Percentiles rank a stretch among this genome's conserved stretches.
These are phyloP conservation scores for Acorus calamus DNA, from an alignment of 106 monocot species.

Conservation along the genomic window DNA sequence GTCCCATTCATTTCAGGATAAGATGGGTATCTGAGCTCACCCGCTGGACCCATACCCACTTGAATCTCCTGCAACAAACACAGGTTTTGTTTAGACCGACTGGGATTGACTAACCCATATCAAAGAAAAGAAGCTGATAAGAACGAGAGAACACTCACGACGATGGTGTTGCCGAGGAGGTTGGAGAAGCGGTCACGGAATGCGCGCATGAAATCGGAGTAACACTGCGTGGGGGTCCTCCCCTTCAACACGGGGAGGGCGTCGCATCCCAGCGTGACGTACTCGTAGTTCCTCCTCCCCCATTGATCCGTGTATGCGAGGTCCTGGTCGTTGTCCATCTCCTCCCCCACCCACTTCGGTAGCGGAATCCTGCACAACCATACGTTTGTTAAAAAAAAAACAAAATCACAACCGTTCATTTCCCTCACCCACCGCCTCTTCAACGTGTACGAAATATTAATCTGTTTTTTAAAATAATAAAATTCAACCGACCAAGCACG, in stretches of 20 bases:
- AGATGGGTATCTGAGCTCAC: conserved; percentile 82
- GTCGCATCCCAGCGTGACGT: conserved; percentile 80
- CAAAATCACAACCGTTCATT: neutral
- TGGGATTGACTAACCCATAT: neutral
- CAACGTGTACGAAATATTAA: no score
- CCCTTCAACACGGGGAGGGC: conserved; percentile 71
- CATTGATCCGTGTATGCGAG: conserved; percentile 64
- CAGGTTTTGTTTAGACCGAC: neutral
- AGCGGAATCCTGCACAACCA: conserved; percentile 48
- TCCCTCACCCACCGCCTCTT: no score
- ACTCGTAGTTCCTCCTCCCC: conserved; percentile 87
- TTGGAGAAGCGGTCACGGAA: conserved; percentile 61
- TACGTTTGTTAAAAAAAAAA: conserved; percentile 1
- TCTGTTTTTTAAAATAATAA: no score
- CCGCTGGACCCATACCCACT: conserved; percentile 92
- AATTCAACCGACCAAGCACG: no score
- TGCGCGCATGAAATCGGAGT: conserved; percentile 86
- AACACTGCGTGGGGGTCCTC: conserved; percentile 72
- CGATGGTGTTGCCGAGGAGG: conserved; percentile 66
- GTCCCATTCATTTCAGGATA: conserved; percentile 77
- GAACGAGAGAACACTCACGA: conserved; percentile 12
- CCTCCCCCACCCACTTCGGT: conserved; percentile 61
- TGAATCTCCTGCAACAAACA: conserved; percentile 55
- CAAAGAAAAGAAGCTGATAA: neutral
- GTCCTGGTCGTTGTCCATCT: conserved; percentile 54